phyloP scores from a whole-genome alignment of 2,329 filamentous ascomycete genomes.

The Trichophyton mentagrophytes region DNA sequence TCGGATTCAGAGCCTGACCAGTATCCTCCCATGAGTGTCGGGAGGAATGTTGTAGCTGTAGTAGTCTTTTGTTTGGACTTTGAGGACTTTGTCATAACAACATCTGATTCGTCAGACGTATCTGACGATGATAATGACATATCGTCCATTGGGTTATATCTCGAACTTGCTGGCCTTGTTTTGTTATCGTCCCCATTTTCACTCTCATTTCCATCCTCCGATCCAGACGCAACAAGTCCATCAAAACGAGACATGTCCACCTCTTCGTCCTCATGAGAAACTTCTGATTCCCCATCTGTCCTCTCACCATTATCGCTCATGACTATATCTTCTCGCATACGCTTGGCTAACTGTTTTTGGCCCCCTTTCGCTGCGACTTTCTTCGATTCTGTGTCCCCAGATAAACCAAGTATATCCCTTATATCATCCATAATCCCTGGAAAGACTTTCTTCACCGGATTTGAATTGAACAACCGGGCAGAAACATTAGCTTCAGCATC shows the following conservation, averaged over 20 bases:
- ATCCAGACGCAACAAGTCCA: constrained; percentile 23
- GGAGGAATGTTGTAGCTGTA: constrained; percentile 43
- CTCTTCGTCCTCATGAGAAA: neutral
- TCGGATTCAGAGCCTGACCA: constrained; percentile 49
- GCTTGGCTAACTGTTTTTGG: neutral
- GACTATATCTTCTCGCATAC: constrained; percentile 1
- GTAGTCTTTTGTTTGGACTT: constrained; percentile 16
- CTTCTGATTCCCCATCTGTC: neutral
- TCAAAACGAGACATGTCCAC: constrained; percentile 21
- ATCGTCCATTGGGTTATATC: constrained; percentile 13
- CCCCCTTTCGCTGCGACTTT: constrained; percentile 2
- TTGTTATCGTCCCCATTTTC: constrained; percentile 10
- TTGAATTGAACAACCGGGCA: constrained; percentile 48
- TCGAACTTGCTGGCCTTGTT: neutral
- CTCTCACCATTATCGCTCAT: neutral
- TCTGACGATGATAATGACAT: constrained; percentile 25
- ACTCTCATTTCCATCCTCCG: constrained; percentile 14
- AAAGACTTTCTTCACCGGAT: constrained; percentile 44
- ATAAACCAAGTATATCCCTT: constrained; percentile 23
- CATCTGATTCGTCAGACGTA: constrained; percentile 18
- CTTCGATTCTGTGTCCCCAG: neutral
- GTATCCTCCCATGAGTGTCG: constrained; percentile 50
- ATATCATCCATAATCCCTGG: constrained; percentile 34
- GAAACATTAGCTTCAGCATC: constrained; percentile 44
- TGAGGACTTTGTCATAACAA: constrained; percentile 9